phyloP scores from a whole-genome alignment of 2,329 filamentous ascomycete genomes.

The Aspergillus jensenii region DNA sequence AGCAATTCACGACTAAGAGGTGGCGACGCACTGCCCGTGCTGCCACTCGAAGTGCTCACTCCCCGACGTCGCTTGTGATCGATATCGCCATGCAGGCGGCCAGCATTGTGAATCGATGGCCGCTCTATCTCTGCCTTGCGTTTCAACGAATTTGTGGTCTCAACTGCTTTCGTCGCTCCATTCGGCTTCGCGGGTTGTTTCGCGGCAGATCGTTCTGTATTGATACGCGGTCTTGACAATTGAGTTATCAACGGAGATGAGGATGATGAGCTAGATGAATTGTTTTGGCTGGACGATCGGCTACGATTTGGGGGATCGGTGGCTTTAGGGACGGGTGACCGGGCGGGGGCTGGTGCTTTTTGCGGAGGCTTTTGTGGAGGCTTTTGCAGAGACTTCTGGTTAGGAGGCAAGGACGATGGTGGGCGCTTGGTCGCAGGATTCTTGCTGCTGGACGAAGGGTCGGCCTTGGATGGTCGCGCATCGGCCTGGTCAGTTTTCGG shows the following conservation, averaged over 20 bases:
- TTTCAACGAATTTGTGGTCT: slow-evolving; percentile 36
- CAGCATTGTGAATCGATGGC: slow-evolving; percentile 20
- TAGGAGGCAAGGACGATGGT: slow-evolving; percentile 42
- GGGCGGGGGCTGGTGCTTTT: slow-evolving; percentile 62
- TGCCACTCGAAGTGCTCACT: slow-evolving; percentile 41
- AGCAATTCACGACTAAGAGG: slow-evolving; percentile 37
- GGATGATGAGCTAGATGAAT: slow-evolving; percentile 47
- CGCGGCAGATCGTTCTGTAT: slow-evolving; percentile 16
- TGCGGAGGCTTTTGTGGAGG: slow-evolving; percentile 51
- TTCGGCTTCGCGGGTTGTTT: slow-evolving; percentile 28
- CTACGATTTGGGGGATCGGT: slow-evolving; percentile 55
- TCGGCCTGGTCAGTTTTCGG: slow-evolving; percentile 27
- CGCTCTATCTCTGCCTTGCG: slow-evolving; percentile 41
- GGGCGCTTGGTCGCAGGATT: slow-evolving; percentile 36
- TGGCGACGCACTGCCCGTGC: slow-evolving; percentile 43
- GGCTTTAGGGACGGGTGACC: slow-evolving; percentile 61
- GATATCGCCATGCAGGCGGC: slow-evolving; percentile 37
- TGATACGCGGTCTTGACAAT: slow-evolving; percentile 29
- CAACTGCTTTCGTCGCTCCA: slow-evolving; percentile 27
- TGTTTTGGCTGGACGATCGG: slow-evolving; percentile 42
- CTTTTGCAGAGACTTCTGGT: slow-evolving; percentile 36
- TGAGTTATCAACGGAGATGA: slow-evolving; percentile 48
- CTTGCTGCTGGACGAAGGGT: slow-evolving; percentile 26
- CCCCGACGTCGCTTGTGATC: slow-evolving; percentile 43
- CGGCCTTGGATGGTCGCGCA: slow-evolving; percentile 23